These are phyloP conservation scores for Draba incana DNA, from an alignment of 345 rosid genomes.

Conservation along the genomic window DNA sequence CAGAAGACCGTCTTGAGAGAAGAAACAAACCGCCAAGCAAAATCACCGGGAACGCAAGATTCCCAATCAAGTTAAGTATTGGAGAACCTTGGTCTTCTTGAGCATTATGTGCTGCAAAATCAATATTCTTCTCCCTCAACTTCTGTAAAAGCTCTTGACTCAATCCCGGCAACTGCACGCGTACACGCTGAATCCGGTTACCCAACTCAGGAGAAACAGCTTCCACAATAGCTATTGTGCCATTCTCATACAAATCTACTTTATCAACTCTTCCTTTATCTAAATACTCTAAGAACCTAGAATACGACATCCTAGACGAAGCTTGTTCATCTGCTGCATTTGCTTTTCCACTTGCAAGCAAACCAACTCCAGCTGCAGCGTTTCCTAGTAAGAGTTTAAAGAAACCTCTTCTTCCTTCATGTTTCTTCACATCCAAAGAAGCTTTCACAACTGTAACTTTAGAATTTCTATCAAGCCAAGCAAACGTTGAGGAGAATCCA, in stretches of 20 bases:
- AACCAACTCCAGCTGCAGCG: conserved; percentile 56
- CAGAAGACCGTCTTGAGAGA: conserved; percentile 91
- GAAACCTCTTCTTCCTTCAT: conserved; percentile 73
- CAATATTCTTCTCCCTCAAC: conserved; percentile 90
- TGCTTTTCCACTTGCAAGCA: conserved; percentile 68
- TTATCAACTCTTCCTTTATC: conserved; percentile 84
- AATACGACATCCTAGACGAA: conserved; percentile 97
- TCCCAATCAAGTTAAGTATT: conserved; percentile 85
- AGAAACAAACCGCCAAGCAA: conserved; percentile 89
- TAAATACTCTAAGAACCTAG: conserved; percentile 90
- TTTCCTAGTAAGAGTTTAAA: conserved; percentile 68
- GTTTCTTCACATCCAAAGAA: conserved; percentile 53
- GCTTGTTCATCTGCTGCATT: conserved; percentile 91
- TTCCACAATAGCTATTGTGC: conserved; percentile 95
- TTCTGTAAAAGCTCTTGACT: conserved; percentile 97
- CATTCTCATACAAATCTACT: conserved; percentile 93
- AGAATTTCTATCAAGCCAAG: conserved; percentile 41
- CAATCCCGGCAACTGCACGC: conserved; percentile 90
- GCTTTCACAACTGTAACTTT: conserved; percentile 55
- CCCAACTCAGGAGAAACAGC: conserved; percentile 97
- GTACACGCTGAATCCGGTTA: conserved; percentile 89
- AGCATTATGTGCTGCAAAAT: conserved; percentile 91
- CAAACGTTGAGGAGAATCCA: conserved; percentile 44
- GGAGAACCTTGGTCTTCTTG: conserved; percentile 93
- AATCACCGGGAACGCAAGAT: conserved; percentile 85